Percentiles rank a stretch among this genome's conserved stretches.
phyloP scores from a whole-genome alignment of 2,329 filamentous ascomycete genomes.

The Nannizziopsis barbatae region DNA sequence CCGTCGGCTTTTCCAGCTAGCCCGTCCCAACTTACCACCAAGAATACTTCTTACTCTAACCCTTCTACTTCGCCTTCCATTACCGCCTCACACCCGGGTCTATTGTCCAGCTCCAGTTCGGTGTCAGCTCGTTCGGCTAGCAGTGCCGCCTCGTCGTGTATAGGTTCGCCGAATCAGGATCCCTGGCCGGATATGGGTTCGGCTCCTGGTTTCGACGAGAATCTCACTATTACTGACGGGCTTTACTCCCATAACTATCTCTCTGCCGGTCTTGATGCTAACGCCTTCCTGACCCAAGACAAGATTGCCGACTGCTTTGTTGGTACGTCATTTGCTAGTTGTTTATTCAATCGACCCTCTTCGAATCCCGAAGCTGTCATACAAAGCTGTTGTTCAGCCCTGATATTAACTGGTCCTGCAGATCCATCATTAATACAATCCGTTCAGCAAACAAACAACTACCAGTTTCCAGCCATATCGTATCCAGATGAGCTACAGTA shows the following conservation, averaged over 20 bases:
- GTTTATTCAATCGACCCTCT: neutral
- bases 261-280: slow-evolving; percentile 35
- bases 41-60: slow-evolving; percentile 9
- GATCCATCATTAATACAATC: slow-evolving; percentile 51
- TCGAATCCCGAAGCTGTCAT: neutral
- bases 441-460: slow-evolving; percentile 26
- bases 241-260: slow-evolving; percentile 45
- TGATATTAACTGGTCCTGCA: slow-evolving; percentile 20
- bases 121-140: slow-evolving; percentile 48
- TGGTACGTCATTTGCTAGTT: slow-evolving; percentile 35
- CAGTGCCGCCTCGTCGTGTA: slow-evolving; percentile 52
- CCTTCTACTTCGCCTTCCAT: slow-evolving; percentile 16
- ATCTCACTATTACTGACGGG: slow-evolving; percentile 51
- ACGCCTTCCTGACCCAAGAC: slow-evolving; percentile 31
- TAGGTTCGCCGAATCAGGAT: slow-evolving; percentile 54
- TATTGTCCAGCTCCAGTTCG: slow-evolving; percentile 50
- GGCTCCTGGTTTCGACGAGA: slow-evolving; percentile 50
- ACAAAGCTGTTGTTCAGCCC: neutral
- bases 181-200: slow-evolving; percentile 47
- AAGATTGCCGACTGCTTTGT: slow-evolving; percentile 37
- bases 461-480: slow-evolving; percentile 24
- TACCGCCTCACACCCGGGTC: slow-evolving; percentile 28
- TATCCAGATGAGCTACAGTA: slow-evolving; percentile 27
- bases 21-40: slow-evolving; percentile 7
- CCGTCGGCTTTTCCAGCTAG: slow-evolving; percentile 8